A percentile compares a stretch with the other conserved stretches of the same genome.
Evolutionary conservation across 257 asterid genomes (phyloP).

Genomic region (Capsicum rhomboideum): DNA sequence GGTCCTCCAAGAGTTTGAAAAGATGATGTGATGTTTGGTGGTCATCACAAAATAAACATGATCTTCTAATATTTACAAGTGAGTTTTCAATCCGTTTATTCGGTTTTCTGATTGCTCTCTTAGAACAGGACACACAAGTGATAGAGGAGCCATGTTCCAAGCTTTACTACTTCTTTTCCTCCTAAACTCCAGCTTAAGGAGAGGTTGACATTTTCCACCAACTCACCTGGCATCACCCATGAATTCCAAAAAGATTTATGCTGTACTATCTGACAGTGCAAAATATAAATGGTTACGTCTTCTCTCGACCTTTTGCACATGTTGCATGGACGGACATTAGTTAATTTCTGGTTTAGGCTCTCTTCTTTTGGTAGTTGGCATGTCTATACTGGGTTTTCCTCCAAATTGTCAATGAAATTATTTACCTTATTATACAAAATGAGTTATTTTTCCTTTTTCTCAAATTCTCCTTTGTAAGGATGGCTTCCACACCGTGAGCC

Average conservation of each 20-base stretch:
- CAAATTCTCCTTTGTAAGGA: neutral
- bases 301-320: neutral
- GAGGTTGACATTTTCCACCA: neutral
- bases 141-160: neutral
- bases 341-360: neutral
- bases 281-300: neutral
- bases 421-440: neutral
- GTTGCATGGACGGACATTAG: neutral
- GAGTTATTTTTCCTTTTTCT: neutral
- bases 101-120: neutral
- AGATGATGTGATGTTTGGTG: neutral
- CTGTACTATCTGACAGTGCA: neutral
- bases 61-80: neutral
- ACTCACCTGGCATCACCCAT: neutral
- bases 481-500: neutral
- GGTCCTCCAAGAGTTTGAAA: neutral
- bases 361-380: neutral
- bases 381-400: neutral
- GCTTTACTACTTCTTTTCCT: neutral
- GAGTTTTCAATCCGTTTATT: neutral
- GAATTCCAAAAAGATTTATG: neutral
- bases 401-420: neutral
- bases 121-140: neutral
- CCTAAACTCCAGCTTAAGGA: neutral
- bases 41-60: neutral